Evolutionary conservation across 192 early-diverging fungal genomes (phyloP).

Genomic region (Backusella liffmaniae): DNA sequence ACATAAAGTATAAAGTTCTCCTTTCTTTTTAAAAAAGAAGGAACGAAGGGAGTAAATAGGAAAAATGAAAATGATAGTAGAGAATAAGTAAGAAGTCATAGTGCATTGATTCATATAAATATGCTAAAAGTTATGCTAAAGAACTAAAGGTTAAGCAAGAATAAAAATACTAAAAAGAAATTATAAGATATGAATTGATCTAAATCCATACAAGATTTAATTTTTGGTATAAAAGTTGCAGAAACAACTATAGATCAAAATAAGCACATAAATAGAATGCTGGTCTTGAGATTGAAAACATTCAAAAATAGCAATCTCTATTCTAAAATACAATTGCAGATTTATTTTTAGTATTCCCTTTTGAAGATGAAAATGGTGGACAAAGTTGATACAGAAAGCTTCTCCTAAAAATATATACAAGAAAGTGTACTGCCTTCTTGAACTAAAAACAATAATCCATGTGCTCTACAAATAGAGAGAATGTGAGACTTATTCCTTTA

Average conservation of each 20-base stretch:
- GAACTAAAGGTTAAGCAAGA: background rate
- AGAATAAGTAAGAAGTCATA: background rate
- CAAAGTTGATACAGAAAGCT: background rate
- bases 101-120: background rate
- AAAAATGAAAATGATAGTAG: background rate
- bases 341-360: slow-evolving; percentile 5
- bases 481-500: background rate
- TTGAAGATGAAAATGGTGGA: background rate
- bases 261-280: background rate
- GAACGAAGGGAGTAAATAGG: background rate
- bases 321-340: background rate
- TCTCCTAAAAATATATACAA: background rate
- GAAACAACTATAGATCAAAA: background rate
- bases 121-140: background rate
- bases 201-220: background rate
- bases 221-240: background rate
- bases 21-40: background rate
- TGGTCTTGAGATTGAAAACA: background rate
- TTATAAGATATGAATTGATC: background rate
- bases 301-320: background rate
- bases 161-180: background rate
- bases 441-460: background rate
- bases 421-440: background rate
- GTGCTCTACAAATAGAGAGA: background rate
- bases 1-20: background rate